Percentiles rank a stretch among this genome's conserved stretches.
Evolutionary conservation across 2,329 filamentous ascomycete species (phyloP).

Genomic region (Coniochaeta hoffmannii): DNA sequence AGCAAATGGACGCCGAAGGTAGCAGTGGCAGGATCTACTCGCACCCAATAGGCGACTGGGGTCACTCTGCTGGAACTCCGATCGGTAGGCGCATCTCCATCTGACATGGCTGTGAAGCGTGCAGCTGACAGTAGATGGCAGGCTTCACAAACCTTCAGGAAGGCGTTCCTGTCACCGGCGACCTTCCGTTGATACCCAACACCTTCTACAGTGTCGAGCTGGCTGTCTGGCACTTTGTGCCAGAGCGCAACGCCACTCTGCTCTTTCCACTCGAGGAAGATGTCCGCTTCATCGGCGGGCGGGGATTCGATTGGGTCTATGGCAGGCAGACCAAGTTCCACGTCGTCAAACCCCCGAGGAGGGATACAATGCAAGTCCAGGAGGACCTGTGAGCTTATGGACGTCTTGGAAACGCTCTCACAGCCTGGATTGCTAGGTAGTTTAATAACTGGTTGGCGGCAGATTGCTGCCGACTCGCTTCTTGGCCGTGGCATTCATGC

Average conservation of each 20-base stretch:
- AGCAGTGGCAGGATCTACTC: conserved; percentile 40
- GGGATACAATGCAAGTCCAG: not conserved
- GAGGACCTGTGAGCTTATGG: not conserved
- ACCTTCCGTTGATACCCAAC: conserved; percentile 34
- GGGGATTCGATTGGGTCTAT: conserved; percentile 40
- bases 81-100: conserved; percentile 27
- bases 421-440: too few species aligned
- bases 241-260: conserved; percentile 34
- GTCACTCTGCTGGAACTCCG: conserved; percentile 38
- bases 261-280: conserved; percentile 43
- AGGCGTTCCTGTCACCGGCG: conserved; percentile 36
- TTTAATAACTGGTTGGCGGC: too few species aligned
- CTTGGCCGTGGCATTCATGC: too few species aligned
- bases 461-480: too few species aligned
- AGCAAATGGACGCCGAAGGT: conserved; percentile 33
- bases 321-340: conserved; percentile 38
- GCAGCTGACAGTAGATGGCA: not conserved
- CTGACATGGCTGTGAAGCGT: not conserved
- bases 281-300: conserved; percentile 31
- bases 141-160: conserved; percentile 44
- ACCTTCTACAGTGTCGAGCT: conserved; percentile 45
- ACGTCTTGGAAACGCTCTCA: too few species aligned
- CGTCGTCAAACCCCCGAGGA: conserved; percentile 2
- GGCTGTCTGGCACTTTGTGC: conserved; percentile 37
- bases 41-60: conserved; percentile 43